A percentile compares a stretch with the other conserved stretches of the same genome.
phyloP scores from a whole-genome alignment of 768 basidiomycete genomes.

The Cyclocybe aegerita region DNA sequence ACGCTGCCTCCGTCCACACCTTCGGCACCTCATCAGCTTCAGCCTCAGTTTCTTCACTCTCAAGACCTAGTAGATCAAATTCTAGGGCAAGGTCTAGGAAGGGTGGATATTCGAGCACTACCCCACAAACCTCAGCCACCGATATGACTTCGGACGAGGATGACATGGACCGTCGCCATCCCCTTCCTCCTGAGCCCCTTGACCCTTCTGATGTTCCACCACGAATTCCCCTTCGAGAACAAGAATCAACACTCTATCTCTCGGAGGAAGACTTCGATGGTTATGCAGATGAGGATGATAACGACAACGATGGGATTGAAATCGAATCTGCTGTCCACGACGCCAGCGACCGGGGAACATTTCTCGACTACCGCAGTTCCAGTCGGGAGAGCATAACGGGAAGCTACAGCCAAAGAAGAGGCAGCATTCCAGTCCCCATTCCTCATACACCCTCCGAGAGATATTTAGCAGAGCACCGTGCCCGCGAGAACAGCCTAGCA shows the following conservation, averaged over 20 bases:
- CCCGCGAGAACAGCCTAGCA: conserved; percentile 56
- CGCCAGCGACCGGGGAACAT: conserved; percentile 27
- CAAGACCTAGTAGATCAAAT: conserved; percentile 28
- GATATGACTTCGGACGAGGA: conserved; percentile 37
- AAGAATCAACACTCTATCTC: conserved; percentile 21
- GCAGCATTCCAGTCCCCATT: conserved; percentile 64
- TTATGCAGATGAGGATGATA: conserved; percentile 42
- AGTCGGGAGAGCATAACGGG: conserved; percentile 18
- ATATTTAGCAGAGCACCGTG: conserved; percentile 29
- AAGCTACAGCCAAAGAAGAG: conserved; percentile 34
- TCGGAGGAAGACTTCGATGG: conserved; percentile 29
- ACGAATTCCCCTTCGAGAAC: conserved; percentile 4
- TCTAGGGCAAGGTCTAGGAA: conserved; percentile 20
- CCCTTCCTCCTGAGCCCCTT: conserved; percentile 22
- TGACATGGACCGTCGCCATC: conserved; percentile 33
- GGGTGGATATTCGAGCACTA: conserved; percentile 29
- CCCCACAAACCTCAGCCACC: conserved; percentile 33
- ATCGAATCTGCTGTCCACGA: conserved; percentile 36
- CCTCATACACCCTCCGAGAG: conserved; percentile 33
- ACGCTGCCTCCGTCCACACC: conserved; percentile 48
- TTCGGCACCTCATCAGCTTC: conserved; percentile 48
- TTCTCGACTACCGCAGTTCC: conserved; percentile 17
- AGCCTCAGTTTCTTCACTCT: conserved; percentile 43
- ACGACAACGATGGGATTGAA: conserved; percentile 43
- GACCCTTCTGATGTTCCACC: neutral